Base-by-base conservation (phyloP, 352 stramenopile genomes). In the Thalassiosira hispida region DNA sequence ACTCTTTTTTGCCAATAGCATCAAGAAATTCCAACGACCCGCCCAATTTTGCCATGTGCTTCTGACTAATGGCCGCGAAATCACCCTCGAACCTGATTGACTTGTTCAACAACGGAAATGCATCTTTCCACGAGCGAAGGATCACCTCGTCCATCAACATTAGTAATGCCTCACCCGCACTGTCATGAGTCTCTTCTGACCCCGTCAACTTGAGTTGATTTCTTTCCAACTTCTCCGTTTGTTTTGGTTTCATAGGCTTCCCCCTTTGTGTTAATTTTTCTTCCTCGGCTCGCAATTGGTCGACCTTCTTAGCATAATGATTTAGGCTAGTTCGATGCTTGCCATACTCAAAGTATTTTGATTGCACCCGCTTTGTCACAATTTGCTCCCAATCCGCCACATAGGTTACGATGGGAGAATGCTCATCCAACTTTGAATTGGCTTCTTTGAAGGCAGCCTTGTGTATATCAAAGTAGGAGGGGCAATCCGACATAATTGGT, bases 61-160 rank as follows among this genome's bases (percentile, higher is more conserved):
- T 76, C 65, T 67, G 70, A 64, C 62, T 79, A 52, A 77, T 77
- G 7, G 51, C 40, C 27, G 71, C 52, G 63, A 69, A 77, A 40
- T 79, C 66, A 20, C 53, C 35, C 46, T 87, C 80, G 57, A 84
- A 87, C 4, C 63, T 40, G 4, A 83, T 62, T 44, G 76, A 57
- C 25, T 70, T 84, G 60, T 70, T 68, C 42, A 87, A 49, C 27
- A 85, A 64, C 38, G 80, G 80, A 46, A 77, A 85, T 0, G 74
- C 65, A 62, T 87, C 80, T 38, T 53, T 69, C 75, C 76, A 87
- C 2, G 69, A 71, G 11, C 80, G 73, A 53, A 69, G 51, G 6
- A 78, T 65, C 22, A 83, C 55, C 49, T 87, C 80, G 27, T 87
- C 80, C n/a, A 87, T 70, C 27, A 85, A 68, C 55, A 85, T 53